phyloP scores from a whole-genome alignment of 169 alveolate genomes.

The Eimeria brunetti region DNA sequence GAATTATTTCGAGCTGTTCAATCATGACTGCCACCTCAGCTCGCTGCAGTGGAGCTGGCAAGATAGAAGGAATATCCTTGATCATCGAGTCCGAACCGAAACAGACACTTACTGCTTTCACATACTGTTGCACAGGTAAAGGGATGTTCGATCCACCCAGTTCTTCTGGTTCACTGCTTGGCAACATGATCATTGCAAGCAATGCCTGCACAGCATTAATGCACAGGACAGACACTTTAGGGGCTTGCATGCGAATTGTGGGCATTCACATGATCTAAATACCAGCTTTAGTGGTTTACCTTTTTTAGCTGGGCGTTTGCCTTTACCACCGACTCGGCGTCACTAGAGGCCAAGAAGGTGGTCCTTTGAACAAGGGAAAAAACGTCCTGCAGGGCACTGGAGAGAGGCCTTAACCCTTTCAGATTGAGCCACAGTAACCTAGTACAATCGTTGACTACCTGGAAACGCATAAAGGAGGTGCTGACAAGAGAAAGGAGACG shows the following conservation, averaged over 20 bases:
- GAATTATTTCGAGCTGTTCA: constrained; percentile 42
- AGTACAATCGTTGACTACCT: constrained; percentile 42
- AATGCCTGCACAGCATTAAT: constrained; percentile 20
- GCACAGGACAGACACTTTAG: background rate
- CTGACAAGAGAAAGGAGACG: background rate
- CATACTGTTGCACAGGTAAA: constrained; percentile 40
- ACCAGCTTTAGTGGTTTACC: background rate
- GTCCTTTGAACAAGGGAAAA: constrained; percentile 40
- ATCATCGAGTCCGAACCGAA: constrained; percentile 44
- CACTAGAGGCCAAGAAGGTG: constrained; percentile 36
- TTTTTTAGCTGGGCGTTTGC: constrained; percentile 55
- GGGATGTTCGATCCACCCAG: constrained; percentile 61
- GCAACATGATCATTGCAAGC: constrained; percentile 58
- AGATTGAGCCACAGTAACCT: constrained; percentile 74
- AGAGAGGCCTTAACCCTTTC: constrained; percentile 46
- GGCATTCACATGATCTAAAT: background rate
- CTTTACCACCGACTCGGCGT: background rate
- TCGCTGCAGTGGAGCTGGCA: constrained; percentile 70
- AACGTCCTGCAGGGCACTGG: constrained; percentile 29
- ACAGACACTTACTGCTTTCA: constrained; percentile 53
- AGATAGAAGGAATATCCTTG: constrained; percentile 55
- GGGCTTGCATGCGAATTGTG: background rate
- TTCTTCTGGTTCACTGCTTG: constrained; percentile 59
- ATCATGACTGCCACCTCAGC: constrained; percentile 77
- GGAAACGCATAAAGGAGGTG: background rate